Conservation (phyloP, 2,329 filamentous ascomycete species). For the Cyclaneusma minus region DNA sequence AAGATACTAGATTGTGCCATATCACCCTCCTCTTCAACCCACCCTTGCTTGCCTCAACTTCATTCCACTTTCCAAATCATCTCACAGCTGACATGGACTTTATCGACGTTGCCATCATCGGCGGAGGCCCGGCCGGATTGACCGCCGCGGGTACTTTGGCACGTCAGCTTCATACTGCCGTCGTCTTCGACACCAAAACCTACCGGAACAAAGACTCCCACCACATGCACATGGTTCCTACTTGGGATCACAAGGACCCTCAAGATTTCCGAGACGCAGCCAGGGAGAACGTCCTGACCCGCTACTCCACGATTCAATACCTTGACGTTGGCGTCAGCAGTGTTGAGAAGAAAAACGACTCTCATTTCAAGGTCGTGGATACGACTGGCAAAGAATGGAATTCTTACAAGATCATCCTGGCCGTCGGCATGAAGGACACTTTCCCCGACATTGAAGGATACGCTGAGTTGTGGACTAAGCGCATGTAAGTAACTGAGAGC, state of each 20-base stretch:
- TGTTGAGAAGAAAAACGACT: constrained; percentile 8
- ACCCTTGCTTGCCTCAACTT: too few species aligned
- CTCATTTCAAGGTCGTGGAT: constrained; percentile 24
- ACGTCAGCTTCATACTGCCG: constrained; percentile 21
- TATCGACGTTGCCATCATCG: constrained; percentile 23
- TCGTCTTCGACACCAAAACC: constrained; percentile 25
- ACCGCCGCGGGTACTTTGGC: constrained; percentile 22
- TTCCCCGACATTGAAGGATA: constrained; percentile 36
- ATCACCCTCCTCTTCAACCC: too few species aligned
- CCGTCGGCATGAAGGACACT: constrained; percentile 35
- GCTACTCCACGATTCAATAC: constrained; percentile 22
- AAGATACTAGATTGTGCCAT: too few species aligned
- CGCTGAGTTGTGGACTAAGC: constrained; percentile 34
- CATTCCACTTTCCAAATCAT: too few species aligned
- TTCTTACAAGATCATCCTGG: constrained; percentile 38
- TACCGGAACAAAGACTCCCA: constrained; percentile 26
- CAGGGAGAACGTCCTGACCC: constrained; percentile 18
- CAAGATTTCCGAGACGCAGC: constrained; percentile 18
- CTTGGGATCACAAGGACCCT: constrained; percentile 21
- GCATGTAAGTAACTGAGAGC: constrained; percentile 22
- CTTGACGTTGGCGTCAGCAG: constrained; percentile 12
- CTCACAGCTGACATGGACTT: too few species aligned
- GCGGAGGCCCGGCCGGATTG: constrained; percentile 29
- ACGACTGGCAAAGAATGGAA: constrained; percentile 24
- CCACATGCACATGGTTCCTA: constrained; percentile 28